Evolutionary conservation across 768 basidiomycete genomes (phyloP).

Genomic region (Lactifluus hygrophoroides): DNA sequence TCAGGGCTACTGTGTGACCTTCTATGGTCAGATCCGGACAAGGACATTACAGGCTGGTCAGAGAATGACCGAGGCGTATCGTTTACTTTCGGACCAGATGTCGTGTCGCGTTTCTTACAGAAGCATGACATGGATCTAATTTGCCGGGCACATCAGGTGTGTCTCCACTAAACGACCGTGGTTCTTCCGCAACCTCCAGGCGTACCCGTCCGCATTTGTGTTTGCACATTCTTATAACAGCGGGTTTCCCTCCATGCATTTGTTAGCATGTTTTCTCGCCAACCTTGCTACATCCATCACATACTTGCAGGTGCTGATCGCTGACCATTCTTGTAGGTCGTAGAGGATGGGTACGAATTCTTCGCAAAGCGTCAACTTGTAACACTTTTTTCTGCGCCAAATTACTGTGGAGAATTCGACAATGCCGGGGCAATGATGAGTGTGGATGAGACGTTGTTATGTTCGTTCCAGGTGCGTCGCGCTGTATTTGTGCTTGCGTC

Average conservation of each 20-base stretch:
- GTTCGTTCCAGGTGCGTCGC: slow-evolving; percentile 84
- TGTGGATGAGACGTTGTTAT: slow-evolving; percentile 93
- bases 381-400: slow-evolving; percentile 94
- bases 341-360: slow-evolving; percentile 98
- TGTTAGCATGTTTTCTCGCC: neutral
- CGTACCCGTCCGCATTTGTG: neutral
- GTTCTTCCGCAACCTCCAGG: neutral
- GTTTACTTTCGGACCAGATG: slow-evolving; percentile 97
- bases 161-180: slow-evolving; percentile 24
- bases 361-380: slow-evolving; percentile 97
- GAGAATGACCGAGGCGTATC: slow-evolving; percentile 99
- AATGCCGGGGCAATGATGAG: slow-evolving; percentile 99
- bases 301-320: neutral
- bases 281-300: neutral
- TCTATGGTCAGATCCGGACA: slow-evolving; percentile 98
- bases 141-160: slow-evolving; percentile 93
- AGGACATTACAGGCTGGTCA: slow-evolving; percentile 98
- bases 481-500: neutral
- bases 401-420: slow-evolving; percentile 95
- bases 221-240: neutral
- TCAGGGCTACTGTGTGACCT: slow-evolving; percentile 90
- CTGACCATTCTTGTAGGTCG: slow-evolving; percentile 49
- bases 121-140: slow-evolving; percentile 99
- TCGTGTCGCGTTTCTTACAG: slow-evolving; percentile 95
- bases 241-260: neutral